Evolutionary conservation across 2,329 filamentous ascomycete species (phyloP).

Genomic region (Calonectria honghensis): DNA sequence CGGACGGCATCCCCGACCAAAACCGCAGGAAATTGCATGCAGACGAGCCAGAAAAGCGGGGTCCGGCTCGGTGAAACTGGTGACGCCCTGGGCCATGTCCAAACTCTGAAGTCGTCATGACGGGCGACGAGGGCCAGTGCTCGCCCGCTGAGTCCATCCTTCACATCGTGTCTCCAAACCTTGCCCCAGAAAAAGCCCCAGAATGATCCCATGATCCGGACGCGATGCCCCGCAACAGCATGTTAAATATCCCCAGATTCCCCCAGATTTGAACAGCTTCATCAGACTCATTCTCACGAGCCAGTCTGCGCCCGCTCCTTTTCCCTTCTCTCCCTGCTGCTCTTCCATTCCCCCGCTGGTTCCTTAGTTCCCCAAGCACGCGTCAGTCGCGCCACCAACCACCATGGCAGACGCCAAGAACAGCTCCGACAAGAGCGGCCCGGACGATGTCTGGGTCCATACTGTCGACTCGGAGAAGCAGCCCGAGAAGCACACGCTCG

Average conservation of each 20-base stretch:
- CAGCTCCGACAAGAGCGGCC: slow-evolving; percentile 7
- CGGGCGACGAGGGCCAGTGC: slow-evolving; percentile 2
- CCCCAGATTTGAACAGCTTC: slow-evolving; percentile 20
- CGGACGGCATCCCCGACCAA: slow-evolving; percentile 15
- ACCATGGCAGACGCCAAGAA: slow-evolving; percentile 21
- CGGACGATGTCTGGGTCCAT: slow-evolving; percentile 33
- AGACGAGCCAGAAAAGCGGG: slow-evolving; percentile 10
- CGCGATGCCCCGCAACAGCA: slow-evolving; percentile 24
- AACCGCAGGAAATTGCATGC: slow-evolving; percentile 8
- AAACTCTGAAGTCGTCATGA: slow-evolving; percentile 18
- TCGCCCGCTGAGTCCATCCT: slow-evolving; percentile 2
- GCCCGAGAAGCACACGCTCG: slow-evolving; percentile 46
- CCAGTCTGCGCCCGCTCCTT: not conserved
- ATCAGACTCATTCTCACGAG: slow-evolving; percentile 16
- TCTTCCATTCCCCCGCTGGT: not conserved
- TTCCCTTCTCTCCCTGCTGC: not conserved
- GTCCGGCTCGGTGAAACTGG: slow-evolving; percentile 17
- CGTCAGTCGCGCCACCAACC: not conserved
- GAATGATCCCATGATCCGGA: slow-evolving; percentile 26
- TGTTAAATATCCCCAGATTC: slow-evolving; percentile 29
- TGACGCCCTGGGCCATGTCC: slow-evolving; percentile 7
- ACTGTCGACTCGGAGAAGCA: slow-evolving; percentile 30
- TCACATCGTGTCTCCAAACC: slow-evolving; percentile 11
- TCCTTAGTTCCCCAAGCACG: not conserved
- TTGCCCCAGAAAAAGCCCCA: slow-evolving; percentile 27